Conservation (phyloP, 169 alveolate genomes). For the Eimeria praecox region DNA sequence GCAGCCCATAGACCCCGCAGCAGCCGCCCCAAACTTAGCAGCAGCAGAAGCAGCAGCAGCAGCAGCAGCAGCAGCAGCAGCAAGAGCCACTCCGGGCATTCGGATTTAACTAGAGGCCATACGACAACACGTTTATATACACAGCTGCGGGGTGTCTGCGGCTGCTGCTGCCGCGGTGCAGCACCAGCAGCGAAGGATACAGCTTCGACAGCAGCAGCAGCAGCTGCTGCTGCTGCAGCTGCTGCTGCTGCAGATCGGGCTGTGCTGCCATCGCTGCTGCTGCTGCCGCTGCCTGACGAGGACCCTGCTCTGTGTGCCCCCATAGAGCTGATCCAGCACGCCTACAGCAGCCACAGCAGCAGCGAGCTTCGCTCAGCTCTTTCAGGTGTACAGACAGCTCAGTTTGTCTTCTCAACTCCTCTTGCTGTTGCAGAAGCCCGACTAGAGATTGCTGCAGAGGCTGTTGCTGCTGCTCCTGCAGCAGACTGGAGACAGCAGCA, state of each 20-base stretch:
- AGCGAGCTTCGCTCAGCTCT: conserved; percentile 70
- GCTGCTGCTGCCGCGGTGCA: conserved; percentile 64
- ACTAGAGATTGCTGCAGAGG: conserved; percentile 64
- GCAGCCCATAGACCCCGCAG: conserved; percentile 37
- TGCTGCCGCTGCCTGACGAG: conserved; percentile 61
- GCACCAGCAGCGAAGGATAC: background rate
- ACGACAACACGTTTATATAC: background rate
- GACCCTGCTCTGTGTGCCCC: conserved; percentile 67
- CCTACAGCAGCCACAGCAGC: conserved; percentile 73
- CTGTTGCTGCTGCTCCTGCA: conserved; percentile 16
- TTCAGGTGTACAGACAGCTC: conserved; percentile 72
- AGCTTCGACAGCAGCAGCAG: background rate
- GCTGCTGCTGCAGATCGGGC: conserved; percentile 65
- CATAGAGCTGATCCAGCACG: conserved; percentile 54
- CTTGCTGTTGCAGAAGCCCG: conserved; percentile 52
- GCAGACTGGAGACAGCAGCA: background rate
- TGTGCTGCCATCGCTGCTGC: conserved; percentile 53
- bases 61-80: conserved; percentile 61
- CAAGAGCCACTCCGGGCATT: background rate
- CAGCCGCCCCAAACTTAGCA: background rate
- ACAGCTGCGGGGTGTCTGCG: conserved; percentile 45
- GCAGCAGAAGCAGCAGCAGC: conserved; percentile 44
- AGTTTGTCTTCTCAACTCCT: conserved; percentile 55
- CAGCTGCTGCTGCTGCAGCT: conserved; percentile 23
- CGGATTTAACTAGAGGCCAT: background rate